Base-by-base conservation (phyloP, 768 basidiomycete genomes). In the Naematelia encephala region DNA sequence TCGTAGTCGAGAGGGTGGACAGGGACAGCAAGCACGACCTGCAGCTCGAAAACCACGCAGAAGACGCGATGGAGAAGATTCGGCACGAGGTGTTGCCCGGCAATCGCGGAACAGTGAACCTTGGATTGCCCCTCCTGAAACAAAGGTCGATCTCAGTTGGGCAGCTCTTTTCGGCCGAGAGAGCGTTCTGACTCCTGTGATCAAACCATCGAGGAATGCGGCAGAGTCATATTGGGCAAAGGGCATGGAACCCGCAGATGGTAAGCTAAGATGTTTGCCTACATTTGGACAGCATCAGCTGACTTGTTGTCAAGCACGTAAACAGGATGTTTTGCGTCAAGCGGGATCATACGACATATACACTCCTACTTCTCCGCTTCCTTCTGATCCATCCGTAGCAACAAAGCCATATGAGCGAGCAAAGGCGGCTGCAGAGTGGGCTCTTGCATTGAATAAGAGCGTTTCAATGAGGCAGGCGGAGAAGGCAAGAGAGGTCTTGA, bases 1-100 rank as follows among this genome's bases (percentile, higher is more conserved):
- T 46, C 23, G n/a, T 88, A 90, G 30, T 91, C 80, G 27, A 91
- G 89, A 73, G 90, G 90, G 69, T 90, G 89, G 48, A 91, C 82
- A 64, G 90, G 84, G 54, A 82, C 80, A 26, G 84, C 82, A 88
- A 87, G 90, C 53, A 86, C 80, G 61, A 83, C 80, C 44, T 84
- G 84, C 56, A 90, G 84, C 50, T 16, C 27, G 5, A 91, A 80
- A 14, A 88, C 88, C 30, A 82, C 81, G 73, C 90, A 87, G 27
- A 85, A 83, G 34, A 16, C 34, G 34, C 19, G 90, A 81, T 19
- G 77, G 71, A 23, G 87, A 77, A 0, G 89, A 87, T n/a, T 88
- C 82, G 74, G 91, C 90, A 66, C 89, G 39, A 13, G 22, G 48
- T 12, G n/a, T 16, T 16, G 27, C 14, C 5, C 48, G 48, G 26